A percentile compares a stretch with the other conserved stretches of the same genome.
Evolutionary conservation across 1,284 basidiomycete genomes (phyloP).

Genomic region (Apiotrichum domesticum): DNA sequence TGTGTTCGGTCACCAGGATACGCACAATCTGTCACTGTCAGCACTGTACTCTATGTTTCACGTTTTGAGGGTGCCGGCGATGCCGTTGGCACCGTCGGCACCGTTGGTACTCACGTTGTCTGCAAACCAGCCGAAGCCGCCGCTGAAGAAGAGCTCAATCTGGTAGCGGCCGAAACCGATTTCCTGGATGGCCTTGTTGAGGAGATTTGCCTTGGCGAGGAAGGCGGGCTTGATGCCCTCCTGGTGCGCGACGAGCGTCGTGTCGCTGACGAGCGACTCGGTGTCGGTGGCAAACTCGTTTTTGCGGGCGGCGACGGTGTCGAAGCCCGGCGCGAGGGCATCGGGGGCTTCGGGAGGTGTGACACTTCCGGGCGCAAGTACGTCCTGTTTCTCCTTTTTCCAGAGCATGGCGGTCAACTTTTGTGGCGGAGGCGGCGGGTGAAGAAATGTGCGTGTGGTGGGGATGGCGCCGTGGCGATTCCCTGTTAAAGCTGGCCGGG

Average conservation of each 20-base stretch:
- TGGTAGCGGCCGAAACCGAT: conserved; percentile 62
- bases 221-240: conserved; percentile 31
- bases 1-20: background rate
- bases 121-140: conserved; percentile 45
- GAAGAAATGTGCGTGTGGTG: no score
- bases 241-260: conserved; percentile 16
- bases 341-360: no score
- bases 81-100: background rate
- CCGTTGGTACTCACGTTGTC: conserved; percentile 44
- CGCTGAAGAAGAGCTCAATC: conserved; percentile 55
- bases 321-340: no score
- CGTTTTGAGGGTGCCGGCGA: no score
- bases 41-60: background rate
- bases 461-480: no score
- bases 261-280: conserved; percentile 17
- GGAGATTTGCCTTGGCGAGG: conserved; percentile 26
- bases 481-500: no score
- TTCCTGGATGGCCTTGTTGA: conserved; percentile 34
- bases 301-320: background rate
- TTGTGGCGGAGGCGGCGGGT: no score
- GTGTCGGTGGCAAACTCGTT: conserved; percentile 7
- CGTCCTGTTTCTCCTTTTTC: no score
- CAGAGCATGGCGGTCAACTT: no score
- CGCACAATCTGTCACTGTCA: background rate
- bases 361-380: no score